Conservation (phyloP, 106 monocot species). For the Dendrobium officinale region DNA sequence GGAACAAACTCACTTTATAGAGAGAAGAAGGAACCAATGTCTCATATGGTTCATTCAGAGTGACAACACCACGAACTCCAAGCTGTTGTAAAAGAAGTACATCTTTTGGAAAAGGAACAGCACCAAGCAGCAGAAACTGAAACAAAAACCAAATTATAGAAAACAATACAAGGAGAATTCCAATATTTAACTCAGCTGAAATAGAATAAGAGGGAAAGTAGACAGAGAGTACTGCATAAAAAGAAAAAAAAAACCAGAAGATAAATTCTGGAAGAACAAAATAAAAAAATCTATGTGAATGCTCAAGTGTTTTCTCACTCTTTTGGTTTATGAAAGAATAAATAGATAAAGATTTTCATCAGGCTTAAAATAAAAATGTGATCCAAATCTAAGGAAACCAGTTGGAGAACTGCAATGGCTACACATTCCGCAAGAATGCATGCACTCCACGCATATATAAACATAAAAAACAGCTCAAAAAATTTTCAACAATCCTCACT, state of each 20-base stretch:
- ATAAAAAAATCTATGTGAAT: too few relatives aligned
- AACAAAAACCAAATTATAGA: neutral
- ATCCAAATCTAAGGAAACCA: too few relatives aligned
- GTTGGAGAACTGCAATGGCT: too few relatives aligned
- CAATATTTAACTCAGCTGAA: neutral
- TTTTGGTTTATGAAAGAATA: neutral
- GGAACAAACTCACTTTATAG: conserved; percentile 32
- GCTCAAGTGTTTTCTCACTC: neutral
- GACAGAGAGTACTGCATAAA: neutral
- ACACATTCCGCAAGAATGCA: too few relatives aligned
- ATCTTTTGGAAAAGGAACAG: conserved; percentile 70
- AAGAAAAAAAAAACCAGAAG: neutral
- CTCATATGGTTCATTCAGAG: conserved; percentile 71
- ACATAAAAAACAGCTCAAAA: too few relatives aligned
- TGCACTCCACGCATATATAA: too few relatives aligned
- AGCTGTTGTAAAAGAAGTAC: conserved; percentile 51
- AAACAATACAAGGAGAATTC: neutral
- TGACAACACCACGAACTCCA: conserved; percentile 63
- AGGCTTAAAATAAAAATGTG: too few relatives aligned
- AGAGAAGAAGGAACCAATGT: conserved; percentile 67
- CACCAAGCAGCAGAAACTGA: conserved; percentile 60
- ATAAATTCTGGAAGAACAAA: neutral
- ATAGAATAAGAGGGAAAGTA: neutral
- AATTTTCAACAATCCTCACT: too few relatives aligned
- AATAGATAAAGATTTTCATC: neutral